Base-by-base conservation (phyloP, 225 moss, liverwort and hornwort genomes). In the Asterella californica region DNA sequence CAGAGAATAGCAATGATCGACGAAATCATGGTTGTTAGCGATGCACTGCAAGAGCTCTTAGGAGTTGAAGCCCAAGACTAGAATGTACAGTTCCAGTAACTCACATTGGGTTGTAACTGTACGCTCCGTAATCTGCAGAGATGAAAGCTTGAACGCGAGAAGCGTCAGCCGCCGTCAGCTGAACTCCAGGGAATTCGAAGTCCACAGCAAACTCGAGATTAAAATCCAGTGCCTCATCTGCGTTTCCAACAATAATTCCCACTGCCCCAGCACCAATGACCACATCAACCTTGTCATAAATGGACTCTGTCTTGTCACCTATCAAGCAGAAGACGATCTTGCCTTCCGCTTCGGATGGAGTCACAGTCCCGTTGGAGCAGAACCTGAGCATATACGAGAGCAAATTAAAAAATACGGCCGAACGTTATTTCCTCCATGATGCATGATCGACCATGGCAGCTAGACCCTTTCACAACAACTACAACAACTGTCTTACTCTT, bases 321-420 rank as follows among this genome's bases (percentile, higher is more conserved):
- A 12, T 6, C 34, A 79, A 27, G 38, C 79, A 79, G 55, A 79
- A 34, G 15, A 70, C 70, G 32, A 79, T 79, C 62, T 79, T 79
- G n/a, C 71, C 71, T 66, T 78, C 29, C 78, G 65, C 78, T 21
- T 78, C 60, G 2, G 29, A 17, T 32, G 78, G 64, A 18, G 45
- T 29, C 54, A 79, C 27, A 6, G 79, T 69, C 29, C 70, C 37
- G 21, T 79, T 71, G 0, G 37, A 42, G 37, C 79, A 79, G 25
- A 45, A 78, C n/a, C 76, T 76, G 76, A 60, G 42, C 42, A 42
- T 7, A 42, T 7, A 7, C 7, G 42, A 3, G 42, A 42, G 7
- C 3, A 42, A 2, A 42, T 42, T 42, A 42, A n/a, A n/a, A n/a
- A n/a, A n/a, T n/a, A n/a, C n/a, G n/a, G n/a, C n/a, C n/a, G n/a